Evolutionary conservation across 2,329 filamentous ascomycete genomes (phyloP).

Genomic region (Teratosphaeria viscida): DNA sequence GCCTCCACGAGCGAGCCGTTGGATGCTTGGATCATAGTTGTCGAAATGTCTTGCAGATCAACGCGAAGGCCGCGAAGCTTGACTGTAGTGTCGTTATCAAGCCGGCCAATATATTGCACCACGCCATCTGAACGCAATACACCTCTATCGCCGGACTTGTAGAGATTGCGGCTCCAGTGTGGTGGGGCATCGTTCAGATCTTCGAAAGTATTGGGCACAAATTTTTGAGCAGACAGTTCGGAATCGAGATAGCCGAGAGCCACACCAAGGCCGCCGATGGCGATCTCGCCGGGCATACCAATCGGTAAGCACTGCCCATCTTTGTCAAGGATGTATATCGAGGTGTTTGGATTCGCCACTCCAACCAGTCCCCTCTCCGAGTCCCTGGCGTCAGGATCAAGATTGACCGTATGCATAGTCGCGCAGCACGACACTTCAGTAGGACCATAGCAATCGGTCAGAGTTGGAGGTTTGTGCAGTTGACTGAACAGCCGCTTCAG

Average conservation of each 20-base stretch:
- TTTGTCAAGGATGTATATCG: neutral
- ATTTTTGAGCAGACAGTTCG: neutral
- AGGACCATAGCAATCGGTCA: neutral
- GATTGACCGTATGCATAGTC: neutral
- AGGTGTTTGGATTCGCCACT: neutral
- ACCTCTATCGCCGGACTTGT: neutral
- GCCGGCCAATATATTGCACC: neutral
- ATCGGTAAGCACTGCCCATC: neutral
- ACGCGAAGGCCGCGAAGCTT: neutral
- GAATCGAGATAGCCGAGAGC: neutral
- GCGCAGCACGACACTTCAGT: neutral
- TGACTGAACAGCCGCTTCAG: neutral
- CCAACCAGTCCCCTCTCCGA: neutral
- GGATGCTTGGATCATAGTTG: neutral
- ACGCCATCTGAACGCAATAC: neutral
- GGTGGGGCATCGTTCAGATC: neutral
- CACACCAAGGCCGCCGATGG: neutral
- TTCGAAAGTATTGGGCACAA: neutral
- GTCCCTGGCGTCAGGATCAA: neutral
- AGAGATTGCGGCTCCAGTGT: neutral
- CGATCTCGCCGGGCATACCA: neutral
- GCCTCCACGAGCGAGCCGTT: neutral
- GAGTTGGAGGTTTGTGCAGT: neutral
- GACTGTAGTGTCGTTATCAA: neutral
- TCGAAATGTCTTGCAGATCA: neutral